Base-by-base conservation (phyloP, 108 stramenopile genomes). In the Cyclotella baltica region DNA sequence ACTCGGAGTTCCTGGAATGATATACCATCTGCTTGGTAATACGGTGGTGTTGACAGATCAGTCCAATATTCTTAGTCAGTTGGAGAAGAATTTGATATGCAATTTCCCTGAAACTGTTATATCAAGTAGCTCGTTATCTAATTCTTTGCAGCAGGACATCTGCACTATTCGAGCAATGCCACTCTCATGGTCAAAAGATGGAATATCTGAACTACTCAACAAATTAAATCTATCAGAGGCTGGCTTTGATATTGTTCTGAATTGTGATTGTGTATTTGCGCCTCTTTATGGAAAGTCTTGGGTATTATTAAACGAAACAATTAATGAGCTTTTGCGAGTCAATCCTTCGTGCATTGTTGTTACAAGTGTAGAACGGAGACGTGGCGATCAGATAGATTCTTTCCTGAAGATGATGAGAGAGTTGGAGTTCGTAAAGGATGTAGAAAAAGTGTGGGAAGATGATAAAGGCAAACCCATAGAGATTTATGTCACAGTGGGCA, bases 261-360 rank as follows among this genome's bases (percentile, higher is more conserved):
- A 93, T 69, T 96, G 92, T 56, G 94, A 96, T 72, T 96, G 94
- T 76, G 79, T 96, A 11, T 96, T 88, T 70, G 92, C 92, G 71
- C 92, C 91, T 20, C 70, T 96, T 29, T 96, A 96, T 76, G 94
- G 94, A 46, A 71, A 88, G 59, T 77, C 80, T 22, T 95, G 92
- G 92, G 77, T 88, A 53, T 46, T 81, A 11, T 64, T 96, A 52
- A 87, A 86, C 20, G 90, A 92, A 75, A 81, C 85, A 0, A 82
- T 93, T 57, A 82, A 87, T 31, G 90, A 86, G 50, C 55, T 92
- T 18, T 69, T 90, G 4, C 52, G 61, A 48, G 23, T 76, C n/a
- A 87, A 87, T 58, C 90, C 90, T 0, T 36, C 67, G 4, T 84
- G 89, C 15, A 23, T 90, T 4, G 67, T 91, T 19, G 55, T 95